A percentile compares a stretch with the other conserved stretches of the same genome.
These are phyloP conservation scores for Tolypocladium amazonense DNA, from an alignment of 2,329 filamentous ascomycete genomes.

Conservation along the genomic window DNA sequence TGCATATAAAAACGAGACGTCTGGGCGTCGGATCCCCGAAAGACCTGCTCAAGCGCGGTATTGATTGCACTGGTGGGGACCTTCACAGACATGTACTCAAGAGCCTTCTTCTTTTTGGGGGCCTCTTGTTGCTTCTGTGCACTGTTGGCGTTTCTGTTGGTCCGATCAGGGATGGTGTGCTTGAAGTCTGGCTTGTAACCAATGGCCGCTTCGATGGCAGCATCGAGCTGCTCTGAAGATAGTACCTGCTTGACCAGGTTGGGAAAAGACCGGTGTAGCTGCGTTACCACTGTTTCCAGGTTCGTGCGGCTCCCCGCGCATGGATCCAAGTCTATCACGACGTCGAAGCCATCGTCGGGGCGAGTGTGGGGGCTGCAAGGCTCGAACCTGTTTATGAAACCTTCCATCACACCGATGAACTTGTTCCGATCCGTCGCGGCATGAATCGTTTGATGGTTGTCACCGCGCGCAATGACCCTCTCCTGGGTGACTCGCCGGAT, in stretches of 20 bases:
- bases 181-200: slow-evolving; percentile 69
- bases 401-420: slow-evolving; percentile 86
- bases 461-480: slow-evolving; percentile 74
- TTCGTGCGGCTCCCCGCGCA: slow-evolving; percentile 70
- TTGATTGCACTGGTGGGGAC: slow-evolving; percentile 32
- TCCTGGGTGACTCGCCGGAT: slow-evolving; percentile 67
- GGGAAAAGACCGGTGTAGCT: slow-evolving; percentile 69
- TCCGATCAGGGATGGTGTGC: slow-evolving; percentile 59
- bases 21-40: slow-evolving; percentile 42
- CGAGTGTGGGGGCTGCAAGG: slow-evolving; percentile 51
- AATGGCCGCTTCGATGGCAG: slow-evolving; percentile 63
- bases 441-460: slow-evolving; percentile 97
- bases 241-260: slow-evolving; percentile 64
- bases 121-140: slow-evolving; percentile 19
- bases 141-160: slow-evolving; percentile 17
- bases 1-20: slow-evolving; percentile 55
- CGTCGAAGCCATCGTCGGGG: slow-evolving; percentile 78
- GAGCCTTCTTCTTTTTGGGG: slow-evolving; percentile 30
- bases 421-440: slow-evolving; percentile 64
- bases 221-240: slow-evolving; percentile 61
- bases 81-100: slow-evolving; percentile 48
- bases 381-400: slow-evolving; percentile 81
- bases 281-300: slow-evolving; percentile 64
- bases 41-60: slow-evolving; percentile 57
- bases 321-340: slow-evolving; percentile 76